Evolutionary conservation across 2,329 filamentous ascomycete species (phyloP).

Genomic region (Claviceps fusiformis): DNA sequence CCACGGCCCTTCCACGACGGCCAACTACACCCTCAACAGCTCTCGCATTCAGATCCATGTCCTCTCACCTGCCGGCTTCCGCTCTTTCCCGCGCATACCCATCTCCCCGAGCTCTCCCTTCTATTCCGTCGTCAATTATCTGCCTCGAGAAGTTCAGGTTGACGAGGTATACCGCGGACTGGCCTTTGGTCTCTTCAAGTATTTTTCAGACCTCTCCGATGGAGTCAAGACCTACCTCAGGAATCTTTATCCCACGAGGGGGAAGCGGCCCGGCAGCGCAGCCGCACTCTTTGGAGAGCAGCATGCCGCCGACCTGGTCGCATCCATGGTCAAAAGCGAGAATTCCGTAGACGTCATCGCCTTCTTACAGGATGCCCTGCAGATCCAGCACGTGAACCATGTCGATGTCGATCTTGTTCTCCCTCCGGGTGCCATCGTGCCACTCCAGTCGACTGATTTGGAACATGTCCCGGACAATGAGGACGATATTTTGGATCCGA

Average conservation of each 20-base stretch:
- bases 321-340: constrained; percentile 70
- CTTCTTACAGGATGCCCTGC: constrained; percentile 61
- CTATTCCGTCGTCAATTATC: constrained; percentile 77
- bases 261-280: constrained; percentile 47
- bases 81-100: constrained; percentile 80
- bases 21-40: constrained; percentile 74
- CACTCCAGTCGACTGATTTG: constrained; percentile 43
- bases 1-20: constrained; percentile 79
- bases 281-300: constrained; percentile 72
- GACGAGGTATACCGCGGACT: constrained; percentile 85
- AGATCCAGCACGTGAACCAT: constrained; percentile 71
- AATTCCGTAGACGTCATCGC: constrained; percentile 59
- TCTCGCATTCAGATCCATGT: constrained; percentile 92
- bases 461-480: constrained; percentile 48
- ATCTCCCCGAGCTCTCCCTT: constrained; percentile 86
- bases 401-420: constrained; percentile 79
- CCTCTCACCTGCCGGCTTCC: constrained; percentile 76
- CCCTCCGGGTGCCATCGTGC: constrained; percentile 62
- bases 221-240: constrained; percentile 60
- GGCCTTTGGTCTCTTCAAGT: constrained; percentile 86
- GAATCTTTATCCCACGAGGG: constrained; percentile 39
- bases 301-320: constrained; percentile 83
- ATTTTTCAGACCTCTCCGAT: constrained; percentile 77
- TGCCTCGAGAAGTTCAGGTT: constrained; percentile 88
- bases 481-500: constrained; percentile 52